Evolutionary conservation across 75 land plant genomes (phyloP).

Genomic region (Selaginella tamariscina): DNA sequence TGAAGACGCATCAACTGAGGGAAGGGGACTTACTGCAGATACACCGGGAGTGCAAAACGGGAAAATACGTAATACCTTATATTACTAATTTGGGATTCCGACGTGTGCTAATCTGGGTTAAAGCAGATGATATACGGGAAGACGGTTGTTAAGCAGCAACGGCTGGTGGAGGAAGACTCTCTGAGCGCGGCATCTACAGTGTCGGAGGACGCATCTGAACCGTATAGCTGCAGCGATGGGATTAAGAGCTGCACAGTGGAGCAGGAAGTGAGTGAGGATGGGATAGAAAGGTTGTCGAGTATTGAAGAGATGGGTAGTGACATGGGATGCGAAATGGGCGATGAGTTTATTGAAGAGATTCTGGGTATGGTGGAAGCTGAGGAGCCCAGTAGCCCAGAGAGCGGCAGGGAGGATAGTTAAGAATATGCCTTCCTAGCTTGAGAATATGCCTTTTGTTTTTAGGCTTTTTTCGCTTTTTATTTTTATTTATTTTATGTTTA

Average conservation of each 20-base stretch:
- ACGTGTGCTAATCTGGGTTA: neutral
- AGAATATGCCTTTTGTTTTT: too few species aligned
- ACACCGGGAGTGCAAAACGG: neutral
- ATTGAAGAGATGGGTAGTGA: too few species aligned
- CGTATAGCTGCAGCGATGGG: neutral
- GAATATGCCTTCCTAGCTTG: too few species aligned
- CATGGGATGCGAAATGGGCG: too few species aligned
- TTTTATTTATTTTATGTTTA: too few species aligned
- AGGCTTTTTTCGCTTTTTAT: too few species aligned
- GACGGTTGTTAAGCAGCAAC: neutral
- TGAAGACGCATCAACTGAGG: neutral
- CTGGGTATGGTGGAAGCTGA: neutral
- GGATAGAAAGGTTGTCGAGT: neutral
- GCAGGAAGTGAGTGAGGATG: neutral
- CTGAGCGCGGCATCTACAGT: neutral
- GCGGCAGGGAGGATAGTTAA: neutral
- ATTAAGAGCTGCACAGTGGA: neutral
- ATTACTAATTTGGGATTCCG: too few species aligned
- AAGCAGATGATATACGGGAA: neutral
- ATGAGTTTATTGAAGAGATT: neutral
- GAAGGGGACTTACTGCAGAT: neutral
- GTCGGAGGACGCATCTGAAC: neutral
- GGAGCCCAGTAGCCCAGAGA: neutral
- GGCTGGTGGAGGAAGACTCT: neutral
- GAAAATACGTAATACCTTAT: neutral